Evolutionary conservation across 2,329 filamentous ascomycete species (phyloP), one percentile per base, ranked within the genome.

Genomic region (Paraphaeosphaeria sporulosa): DNA sequence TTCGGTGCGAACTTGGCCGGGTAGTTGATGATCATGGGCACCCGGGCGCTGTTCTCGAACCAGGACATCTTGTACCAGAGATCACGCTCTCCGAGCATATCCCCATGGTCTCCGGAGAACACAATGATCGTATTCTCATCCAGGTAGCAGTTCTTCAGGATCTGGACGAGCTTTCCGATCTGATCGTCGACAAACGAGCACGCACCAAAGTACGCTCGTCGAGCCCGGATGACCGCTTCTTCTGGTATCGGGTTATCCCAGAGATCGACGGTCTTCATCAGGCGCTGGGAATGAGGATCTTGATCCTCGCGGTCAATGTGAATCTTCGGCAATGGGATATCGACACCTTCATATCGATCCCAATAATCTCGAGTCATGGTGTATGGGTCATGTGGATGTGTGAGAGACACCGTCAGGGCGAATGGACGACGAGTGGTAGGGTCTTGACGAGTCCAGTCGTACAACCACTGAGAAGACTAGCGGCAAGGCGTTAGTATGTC

Each of bases 61-160:
- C 95, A 97, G 74, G 88, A 93, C 94, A 97, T 97, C 85, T 97
- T 97, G 84, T 97, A 94, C 94, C 94, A 97, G 49, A 97, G 82
- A 6, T 91, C 91, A 55, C 93, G 89, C 82, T 97, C 94, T 60
- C 94, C 94, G 8, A 97, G 86, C 94, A 97, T 97, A 78, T 97
- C 94, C 58, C 94, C 94, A 73, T 97, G 94, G 76, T 97, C 94
- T 47, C 94, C 93, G 60, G 90, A 94, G 80, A 97, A 97, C 66
- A 97, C 89, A 70, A 97, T 84, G 69, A 97, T 93, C 13, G 94
- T 97, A 79, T 97, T 88, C 36, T 96, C 88, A 61, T 89, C 89
- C 47, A 97, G 83, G 7, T 89, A 87, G 73, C 92, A 94, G 61
- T 93, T 86, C 76, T 93, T 90, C 19, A 97, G 82, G 0, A 92